phyloP scores from a whole-genome alignment of 768 basidiomycete genomes.

The Leucocoprinus birnbaumii region DNA sequence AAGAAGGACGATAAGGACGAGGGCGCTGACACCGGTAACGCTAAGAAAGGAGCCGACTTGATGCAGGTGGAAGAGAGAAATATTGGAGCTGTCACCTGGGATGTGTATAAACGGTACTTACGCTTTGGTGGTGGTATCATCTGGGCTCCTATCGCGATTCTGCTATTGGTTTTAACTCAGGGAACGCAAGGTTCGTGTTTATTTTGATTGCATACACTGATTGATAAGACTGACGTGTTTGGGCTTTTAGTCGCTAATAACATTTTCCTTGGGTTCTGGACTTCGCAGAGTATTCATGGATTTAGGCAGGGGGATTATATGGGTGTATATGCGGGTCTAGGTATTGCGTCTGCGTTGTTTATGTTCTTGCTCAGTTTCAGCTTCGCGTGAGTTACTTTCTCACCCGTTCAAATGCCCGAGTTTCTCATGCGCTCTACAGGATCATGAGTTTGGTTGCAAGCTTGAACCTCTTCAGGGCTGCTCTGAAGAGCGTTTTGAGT shows the following conservation, averaged over 20 bases:
- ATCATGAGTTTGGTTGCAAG: slow-evolving; percentile 37
- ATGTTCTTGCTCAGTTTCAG: slow-evolving; percentile 46
- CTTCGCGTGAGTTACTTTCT: slow-evolving; percentile 37
- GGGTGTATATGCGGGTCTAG: slow-evolving; percentile 49
- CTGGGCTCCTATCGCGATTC: slow-evolving; percentile 42
- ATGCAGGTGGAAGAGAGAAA: slow-evolving; percentile 60
- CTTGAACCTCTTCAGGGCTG: slow-evolving; percentile 51
- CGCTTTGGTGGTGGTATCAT: slow-evolving; percentile 42
- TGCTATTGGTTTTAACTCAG: slow-evolving; percentile 40
- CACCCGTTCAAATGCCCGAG: neutral
- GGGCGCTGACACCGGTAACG: slow-evolving; percentile 12
- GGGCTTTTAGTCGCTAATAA: slow-evolving; percentile 51
- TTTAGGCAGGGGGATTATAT: slow-evolving; percentile 69
- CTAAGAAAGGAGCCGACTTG: slow-evolving; percentile 28
- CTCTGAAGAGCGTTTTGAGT: slow-evolving; percentile 52
- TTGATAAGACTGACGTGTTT: neutral
- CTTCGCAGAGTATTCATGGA: slow-evolving; percentile 45
- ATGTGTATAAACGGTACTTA: slow-evolving; percentile 48
- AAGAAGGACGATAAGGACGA: slow-evolving; percentile 12
- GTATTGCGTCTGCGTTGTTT: slow-evolving; percentile 47
- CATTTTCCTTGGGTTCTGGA: slow-evolving; percentile 76
- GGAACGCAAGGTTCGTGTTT: slow-evolving; percentile 37
- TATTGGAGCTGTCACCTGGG: slow-evolving; percentile 50
- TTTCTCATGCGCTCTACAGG: slow-evolving; percentile 20
- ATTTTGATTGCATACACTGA: neutral